Conservation (phyloP, 2,329 filamentous ascomycete species). For the Botrytis cinerea region DNA sequence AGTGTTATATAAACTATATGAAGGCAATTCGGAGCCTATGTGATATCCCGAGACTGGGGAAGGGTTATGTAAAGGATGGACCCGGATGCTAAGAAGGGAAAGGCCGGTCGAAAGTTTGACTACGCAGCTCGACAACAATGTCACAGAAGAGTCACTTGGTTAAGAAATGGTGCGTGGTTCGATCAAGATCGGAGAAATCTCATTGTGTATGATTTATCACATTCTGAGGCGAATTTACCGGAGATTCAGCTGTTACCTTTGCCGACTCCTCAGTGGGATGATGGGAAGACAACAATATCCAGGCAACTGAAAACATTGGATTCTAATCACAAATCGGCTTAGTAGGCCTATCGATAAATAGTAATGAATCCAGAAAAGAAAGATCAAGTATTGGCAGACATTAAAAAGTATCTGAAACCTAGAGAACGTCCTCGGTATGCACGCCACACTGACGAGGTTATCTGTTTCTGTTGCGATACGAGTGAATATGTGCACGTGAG, state of each 20-base stretch:
- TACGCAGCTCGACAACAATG: not conserved
- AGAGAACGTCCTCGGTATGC: too few species aligned
- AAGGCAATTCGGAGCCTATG: not conserved
- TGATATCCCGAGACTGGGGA: not conserved
- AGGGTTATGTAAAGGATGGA: not conserved
- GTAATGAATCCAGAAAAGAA: too few species aligned
- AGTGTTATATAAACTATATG: not conserved
- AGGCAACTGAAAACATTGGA: too few species aligned
- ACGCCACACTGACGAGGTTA: too few species aligned
- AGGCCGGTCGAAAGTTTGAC: not conserved
- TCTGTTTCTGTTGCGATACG: too few species aligned
- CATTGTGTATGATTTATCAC: not conserved
- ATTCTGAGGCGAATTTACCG: not conserved
- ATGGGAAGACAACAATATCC: not conserved
- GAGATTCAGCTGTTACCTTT: not conserved
- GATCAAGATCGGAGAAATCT: not conserved
- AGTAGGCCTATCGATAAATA: too few species aligned
- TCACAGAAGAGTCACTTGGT: not conserved
- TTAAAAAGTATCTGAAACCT: too few species aligned
- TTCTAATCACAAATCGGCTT: too few species aligned
- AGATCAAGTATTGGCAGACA: too few species aligned
- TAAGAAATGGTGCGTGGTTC: not conserved
- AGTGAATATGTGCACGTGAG: too few species aligned
- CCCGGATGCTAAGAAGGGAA: not conserved
- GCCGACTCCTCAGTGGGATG: not conserved